Conservation (phyloP, 257 asterid species). For the Jaltomata sinuosa region DNA sequence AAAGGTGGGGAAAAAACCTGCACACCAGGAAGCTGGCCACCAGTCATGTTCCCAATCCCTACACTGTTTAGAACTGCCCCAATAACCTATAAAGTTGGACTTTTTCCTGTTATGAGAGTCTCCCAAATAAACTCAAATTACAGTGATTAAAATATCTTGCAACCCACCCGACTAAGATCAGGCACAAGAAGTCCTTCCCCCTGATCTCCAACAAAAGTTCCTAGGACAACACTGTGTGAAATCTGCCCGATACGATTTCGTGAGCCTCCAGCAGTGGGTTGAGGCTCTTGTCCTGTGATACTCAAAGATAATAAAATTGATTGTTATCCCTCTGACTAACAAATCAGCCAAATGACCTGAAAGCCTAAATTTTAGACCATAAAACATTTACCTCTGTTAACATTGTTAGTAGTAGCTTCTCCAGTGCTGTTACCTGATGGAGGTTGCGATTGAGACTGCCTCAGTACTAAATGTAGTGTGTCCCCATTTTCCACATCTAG, state of each 20-base stretch:
- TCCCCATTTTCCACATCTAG: slow-evolving; percentile 81
- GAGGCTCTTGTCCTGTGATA: slow-evolving; percentile 50
- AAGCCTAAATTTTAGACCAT: neutral
- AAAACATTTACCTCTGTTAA: slow-evolving; percentile 37
- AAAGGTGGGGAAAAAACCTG: slow-evolving; percentile 34
- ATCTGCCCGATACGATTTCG: slow-evolving; percentile 65
- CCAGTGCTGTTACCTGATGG: slow-evolving; percentile 40
- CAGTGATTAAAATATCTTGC: neutral
- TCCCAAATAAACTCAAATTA: neutral
- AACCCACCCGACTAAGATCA: slow-evolving; percentile 72
- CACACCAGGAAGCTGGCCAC: slow-evolving; percentile 49
- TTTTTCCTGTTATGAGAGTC: neutral
- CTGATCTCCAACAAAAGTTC: slow-evolving; percentile 77
- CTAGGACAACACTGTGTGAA: slow-evolving; percentile 77
- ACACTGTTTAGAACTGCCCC: slow-evolving; percentile 82
- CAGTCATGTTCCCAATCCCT: slow-evolving; percentile 58
- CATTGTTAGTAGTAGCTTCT: slow-evolving; percentile 39
- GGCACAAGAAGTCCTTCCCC: slow-evolving; percentile 55
- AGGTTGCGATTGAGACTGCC: slow-evolving; percentile 56
- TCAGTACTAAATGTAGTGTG: slow-evolving; percentile 86
- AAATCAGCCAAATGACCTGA: neutral
- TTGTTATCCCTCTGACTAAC: neutral
- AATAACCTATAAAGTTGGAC: slow-evolving; percentile 42
- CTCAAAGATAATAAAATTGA: neutral
- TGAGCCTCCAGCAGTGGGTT: slow-evolving; percentile 36